Evolutionary conservation across 148 eudicot species (phyloP).

Genomic region (Rhododendron mucronatum): DNA sequence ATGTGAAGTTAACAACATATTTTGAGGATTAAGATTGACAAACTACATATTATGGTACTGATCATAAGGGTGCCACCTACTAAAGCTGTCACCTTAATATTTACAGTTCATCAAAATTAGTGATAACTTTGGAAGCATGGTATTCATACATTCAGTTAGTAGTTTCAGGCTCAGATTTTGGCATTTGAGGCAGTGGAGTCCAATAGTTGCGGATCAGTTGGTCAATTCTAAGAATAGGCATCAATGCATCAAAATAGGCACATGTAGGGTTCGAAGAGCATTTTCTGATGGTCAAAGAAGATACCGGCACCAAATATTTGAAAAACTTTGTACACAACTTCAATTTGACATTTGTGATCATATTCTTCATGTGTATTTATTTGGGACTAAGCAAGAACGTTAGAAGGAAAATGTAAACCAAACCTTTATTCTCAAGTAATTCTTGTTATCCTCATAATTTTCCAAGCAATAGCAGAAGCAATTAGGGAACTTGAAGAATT

Average conservation of each 20-base stretch:
- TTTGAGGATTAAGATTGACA: neutral
- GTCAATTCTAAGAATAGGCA: neutral
- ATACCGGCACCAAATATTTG: neutral
- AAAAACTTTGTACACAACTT: neutral
- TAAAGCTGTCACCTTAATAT: no score
- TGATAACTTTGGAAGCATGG: neutral
- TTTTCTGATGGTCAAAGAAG: neutral
- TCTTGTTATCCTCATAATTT: constrained; percentile 24
- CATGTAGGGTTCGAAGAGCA: neutral
- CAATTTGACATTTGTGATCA: neutral
- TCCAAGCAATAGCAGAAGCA: constrained; percentile 79
- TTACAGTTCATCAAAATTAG: neutral
- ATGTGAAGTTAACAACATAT: neutral
- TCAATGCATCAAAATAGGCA: neutral
- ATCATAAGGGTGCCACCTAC: no score
- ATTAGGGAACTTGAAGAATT: constrained; percentile 41
- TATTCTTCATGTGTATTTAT: neutral
- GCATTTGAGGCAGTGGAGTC: neutral
- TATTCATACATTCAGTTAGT: neutral
- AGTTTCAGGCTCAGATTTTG: neutral
- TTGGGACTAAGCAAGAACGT: neutral
- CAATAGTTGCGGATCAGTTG: neutral
- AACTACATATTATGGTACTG: neutral
- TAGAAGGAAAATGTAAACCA: neutral
- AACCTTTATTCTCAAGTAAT: constrained; percentile 75